A percentile compares a stretch with the other conserved stretches of the same genome.
Evolutionary conservation across 2,329 filamentous ascomycete species (phyloP).

Genomic region (Plenodomus tracheiphilus): DNA sequence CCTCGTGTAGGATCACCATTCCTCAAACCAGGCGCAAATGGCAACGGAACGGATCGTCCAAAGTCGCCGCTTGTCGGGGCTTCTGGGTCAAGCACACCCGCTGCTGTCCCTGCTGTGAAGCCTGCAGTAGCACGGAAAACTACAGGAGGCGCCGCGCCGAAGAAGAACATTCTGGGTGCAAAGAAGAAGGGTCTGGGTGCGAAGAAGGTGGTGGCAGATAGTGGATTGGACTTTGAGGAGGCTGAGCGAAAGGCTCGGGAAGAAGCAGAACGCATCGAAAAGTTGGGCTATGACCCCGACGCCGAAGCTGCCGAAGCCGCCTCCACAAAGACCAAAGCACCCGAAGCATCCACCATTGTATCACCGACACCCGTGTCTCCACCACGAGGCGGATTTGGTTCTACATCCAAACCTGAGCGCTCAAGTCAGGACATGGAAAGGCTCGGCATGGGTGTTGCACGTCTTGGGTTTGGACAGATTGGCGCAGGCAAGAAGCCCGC

Average conservation of each 20-base stretch:
- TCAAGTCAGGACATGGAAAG: slow-evolving; percentile 80
- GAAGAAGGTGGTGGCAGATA: slow-evolving; percentile 79
- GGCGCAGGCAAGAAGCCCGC: slow-evolving; percentile 62
- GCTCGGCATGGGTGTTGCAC: slow-evolving; percentile 83
- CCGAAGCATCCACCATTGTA: slow-evolving; percentile 64
- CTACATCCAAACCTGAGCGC: slow-evolving; percentile 57
- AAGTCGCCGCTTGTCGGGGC: slow-evolving; percentile 71
- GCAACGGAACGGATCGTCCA: slow-evolving; percentile 68
- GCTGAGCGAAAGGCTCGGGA: slow-evolving; percentile 97
- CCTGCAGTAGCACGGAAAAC: slow-evolving; percentile 83
- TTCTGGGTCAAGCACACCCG: slow-evolving; percentile 55
- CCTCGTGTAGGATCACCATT: slow-evolving; percentile 88
- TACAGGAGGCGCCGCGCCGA: slow-evolving; percentile 63
- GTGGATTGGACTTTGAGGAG: slow-evolving; percentile 83
- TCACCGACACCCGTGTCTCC: slow-evolving; percentile 77
- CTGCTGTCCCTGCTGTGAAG: slow-evolving; percentile 57
- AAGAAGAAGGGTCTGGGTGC: slow-evolving; percentile 61
- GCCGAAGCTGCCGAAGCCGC: slow-evolving; percentile 63
- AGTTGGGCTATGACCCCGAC: slow-evolving; percentile 92
- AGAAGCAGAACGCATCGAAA: slow-evolving; percentile 93
- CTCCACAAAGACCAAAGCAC: slow-evolving; percentile 45
- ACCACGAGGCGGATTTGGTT: slow-evolving; percentile 62
- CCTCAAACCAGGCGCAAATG: slow-evolving; percentile 69
- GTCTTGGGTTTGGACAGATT: slow-evolving; percentile 87
- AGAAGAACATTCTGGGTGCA: slow-evolving; percentile 86